Percentiles rank a stretch among this genome's conserved stretches.
Conservation (phyloP, 1,139 yeast genomes). For the Taphrina flavorubra region DNA sequence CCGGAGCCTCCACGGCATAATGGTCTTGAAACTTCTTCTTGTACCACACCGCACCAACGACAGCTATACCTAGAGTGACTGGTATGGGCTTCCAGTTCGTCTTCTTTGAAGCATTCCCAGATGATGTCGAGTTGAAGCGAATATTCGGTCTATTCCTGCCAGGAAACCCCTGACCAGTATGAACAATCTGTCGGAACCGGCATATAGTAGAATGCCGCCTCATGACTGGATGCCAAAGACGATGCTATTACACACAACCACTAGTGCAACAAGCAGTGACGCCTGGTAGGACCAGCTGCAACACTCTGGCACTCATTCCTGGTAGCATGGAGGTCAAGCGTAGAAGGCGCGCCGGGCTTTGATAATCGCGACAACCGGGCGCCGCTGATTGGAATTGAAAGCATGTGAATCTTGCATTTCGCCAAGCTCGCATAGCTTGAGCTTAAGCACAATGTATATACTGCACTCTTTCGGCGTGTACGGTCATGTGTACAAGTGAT, state of each 20-base stretch:
- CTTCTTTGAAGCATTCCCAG: background rate
- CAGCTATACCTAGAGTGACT: slow-evolving; percentile 43
- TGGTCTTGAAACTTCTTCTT: slow-evolving; percentile 36
- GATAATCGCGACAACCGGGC: slow-evolving; percentile 3
- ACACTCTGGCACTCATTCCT: background rate
- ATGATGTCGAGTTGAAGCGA: slow-evolving; percentile 3
- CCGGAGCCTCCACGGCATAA: slow-evolving; percentile 27
- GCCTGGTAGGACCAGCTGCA: no score
- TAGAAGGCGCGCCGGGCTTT: slow-evolving; percentile 1
- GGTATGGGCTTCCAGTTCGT: slow-evolving; percentile 43
- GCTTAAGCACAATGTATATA: background rate
- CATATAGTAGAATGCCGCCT: background rate
- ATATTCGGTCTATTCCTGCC: background rate
- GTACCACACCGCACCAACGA: slow-evolving; percentile 40
- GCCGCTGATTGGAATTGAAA: background rate
- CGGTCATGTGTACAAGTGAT: no score
- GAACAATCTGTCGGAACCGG: background rate
- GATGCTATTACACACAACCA: no score
- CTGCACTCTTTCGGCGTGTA: no score
- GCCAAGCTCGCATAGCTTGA: background rate
- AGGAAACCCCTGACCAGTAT: background rate
- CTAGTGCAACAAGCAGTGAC: no score
- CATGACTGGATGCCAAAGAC: background rate
- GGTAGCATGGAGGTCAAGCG: background rate
- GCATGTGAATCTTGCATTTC: background rate